Conservation (phyloP, 2,329 filamentous ascomycete genomes). For the Botrytis hyacinthi region DNA sequence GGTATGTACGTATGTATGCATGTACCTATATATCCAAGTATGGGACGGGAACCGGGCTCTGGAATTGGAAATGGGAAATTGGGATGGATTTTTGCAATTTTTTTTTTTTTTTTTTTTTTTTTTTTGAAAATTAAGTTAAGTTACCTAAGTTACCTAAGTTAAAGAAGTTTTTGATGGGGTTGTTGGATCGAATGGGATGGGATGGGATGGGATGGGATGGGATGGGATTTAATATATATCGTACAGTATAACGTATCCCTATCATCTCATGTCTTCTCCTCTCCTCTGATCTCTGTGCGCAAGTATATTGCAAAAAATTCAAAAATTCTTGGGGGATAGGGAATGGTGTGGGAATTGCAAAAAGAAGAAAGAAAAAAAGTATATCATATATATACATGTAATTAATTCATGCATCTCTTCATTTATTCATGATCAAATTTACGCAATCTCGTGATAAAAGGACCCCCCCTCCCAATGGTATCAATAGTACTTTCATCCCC, state of each 20-base stretch:
- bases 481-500: neutral
- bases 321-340: too few relatives aligned
- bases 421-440: neutral
- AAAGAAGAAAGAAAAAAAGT: too few relatives aligned
- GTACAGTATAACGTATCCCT: neutral
- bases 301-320: neutral
- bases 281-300: neutral
- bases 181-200: neutral
- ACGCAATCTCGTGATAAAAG: neutral
- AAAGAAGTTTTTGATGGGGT: too few relatives aligned
- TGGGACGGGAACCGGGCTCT: neutral
- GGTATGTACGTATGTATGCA: neutral
- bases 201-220: neutral
- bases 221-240: neutral
- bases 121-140: neutral
- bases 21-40: neutral
- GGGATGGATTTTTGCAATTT: neutral
- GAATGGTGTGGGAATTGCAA: neutral
- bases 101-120: too few relatives aligned
- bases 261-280: neutral
- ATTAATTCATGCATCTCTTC: neutral
- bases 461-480: neutral
- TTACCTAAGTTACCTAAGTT: neutral
- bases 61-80: neutral
- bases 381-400: neutral